phyloP scores from a whole-genome alignment of 805 yeast genomes.

The Ogataea zsoltii region DNA sequence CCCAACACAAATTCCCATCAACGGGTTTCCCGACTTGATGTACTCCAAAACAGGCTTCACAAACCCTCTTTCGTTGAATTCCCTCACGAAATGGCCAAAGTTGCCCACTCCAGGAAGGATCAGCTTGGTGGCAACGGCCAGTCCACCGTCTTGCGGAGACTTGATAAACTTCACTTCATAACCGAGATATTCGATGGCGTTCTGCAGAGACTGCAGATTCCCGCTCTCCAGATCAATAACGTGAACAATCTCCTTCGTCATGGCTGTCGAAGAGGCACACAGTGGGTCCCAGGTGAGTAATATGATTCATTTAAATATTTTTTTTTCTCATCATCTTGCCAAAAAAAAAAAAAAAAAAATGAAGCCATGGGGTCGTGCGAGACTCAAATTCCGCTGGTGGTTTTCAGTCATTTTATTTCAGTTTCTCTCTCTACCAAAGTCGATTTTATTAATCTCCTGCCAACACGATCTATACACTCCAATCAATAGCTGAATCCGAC shows the following conservation, averaged over 20 bases:
- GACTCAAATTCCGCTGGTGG: background rate
- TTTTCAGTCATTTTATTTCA: too few species aligned
- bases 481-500: too few species aligned
- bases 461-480: too few species aligned
- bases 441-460: too few species aligned
- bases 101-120: conserved; percentile 97
- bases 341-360: background rate
- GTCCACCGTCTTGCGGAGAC: conserved; percentile 52
- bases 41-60: conserved; percentile 65
- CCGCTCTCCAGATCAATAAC: conserved; percentile 95
- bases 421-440: too few species aligned
- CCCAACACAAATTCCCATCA: conserved; percentile 98
- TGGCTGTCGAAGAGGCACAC: background rate
- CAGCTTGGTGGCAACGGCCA: conserved; percentile 52
- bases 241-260: conserved; percentile 44
- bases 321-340: background rate
- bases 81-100: conserved; percentile 88
- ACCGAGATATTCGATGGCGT: conserved; percentile 82
- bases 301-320: background rate
- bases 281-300: background rate
- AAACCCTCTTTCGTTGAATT: conserved; percentile 61
- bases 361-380: conserved; percentile 17
- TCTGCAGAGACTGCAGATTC: conserved; percentile 82
- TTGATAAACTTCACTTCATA: conserved; percentile 64
- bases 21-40: conserved; percentile 73